These are phyloP conservation scores for Fragilariopsis cylindrus DNA, from an alignment of 108 stramenopile genomes.

Conservation along the genomic window DNA sequence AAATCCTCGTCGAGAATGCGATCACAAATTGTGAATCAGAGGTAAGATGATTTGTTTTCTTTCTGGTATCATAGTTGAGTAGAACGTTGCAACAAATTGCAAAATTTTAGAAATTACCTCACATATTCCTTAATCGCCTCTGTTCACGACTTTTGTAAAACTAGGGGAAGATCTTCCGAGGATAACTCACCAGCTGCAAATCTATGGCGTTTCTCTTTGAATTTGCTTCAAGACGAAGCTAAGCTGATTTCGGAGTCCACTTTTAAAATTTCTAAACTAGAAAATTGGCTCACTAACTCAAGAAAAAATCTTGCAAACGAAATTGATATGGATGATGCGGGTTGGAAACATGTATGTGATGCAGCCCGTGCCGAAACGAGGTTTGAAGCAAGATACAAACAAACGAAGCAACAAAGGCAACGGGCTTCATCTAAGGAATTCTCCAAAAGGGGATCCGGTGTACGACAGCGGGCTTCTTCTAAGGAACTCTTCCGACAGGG, in stretches of 20 bases:
- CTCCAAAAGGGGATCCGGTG: not conserved
- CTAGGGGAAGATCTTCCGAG: not conserved
- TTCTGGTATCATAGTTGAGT: slow-evolving; percentile 2
- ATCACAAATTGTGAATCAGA: slow-evolving; percentile 14
- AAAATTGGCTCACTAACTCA: slow-evolving; percentile 37
- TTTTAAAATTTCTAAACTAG: slow-evolving; percentile 34
- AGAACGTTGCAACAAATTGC: not conserved
- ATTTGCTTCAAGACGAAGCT: slow-evolving; percentile 44
- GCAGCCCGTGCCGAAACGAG: slow-evolving; percentile 56
- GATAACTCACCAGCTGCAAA: slow-evolving; percentile 15
- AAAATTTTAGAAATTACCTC: too few species aligned
- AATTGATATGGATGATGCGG: slow-evolving; percentile 56
- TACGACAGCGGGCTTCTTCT: slow-evolving; percentile 49
- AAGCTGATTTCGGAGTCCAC: slow-evolving; percentile 35
- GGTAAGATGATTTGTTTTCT: slow-evolving; percentile 26
- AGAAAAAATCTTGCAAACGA: slow-evolving; percentile 47
- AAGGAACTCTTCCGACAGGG: slow-evolving; percentile 21
- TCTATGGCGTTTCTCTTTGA: slow-evolving; percentile 43
- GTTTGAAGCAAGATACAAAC: slow-evolving; percentile 54
- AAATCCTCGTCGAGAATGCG: slow-evolving; percentile 4
- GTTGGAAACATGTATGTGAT: slow-evolving; percentile 77
- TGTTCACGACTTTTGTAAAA: too few species aligned
- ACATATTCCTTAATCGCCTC: too few species aligned
- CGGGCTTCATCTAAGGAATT: slow-evolving; percentile 28
- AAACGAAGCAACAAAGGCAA: slow-evolving; percentile 43